These are phyloP conservation scores for Chaetothyriales sp. DNA, from an alignment of 2,329 filamentous ascomycete genomes.

Conservation along the genomic window DNA sequence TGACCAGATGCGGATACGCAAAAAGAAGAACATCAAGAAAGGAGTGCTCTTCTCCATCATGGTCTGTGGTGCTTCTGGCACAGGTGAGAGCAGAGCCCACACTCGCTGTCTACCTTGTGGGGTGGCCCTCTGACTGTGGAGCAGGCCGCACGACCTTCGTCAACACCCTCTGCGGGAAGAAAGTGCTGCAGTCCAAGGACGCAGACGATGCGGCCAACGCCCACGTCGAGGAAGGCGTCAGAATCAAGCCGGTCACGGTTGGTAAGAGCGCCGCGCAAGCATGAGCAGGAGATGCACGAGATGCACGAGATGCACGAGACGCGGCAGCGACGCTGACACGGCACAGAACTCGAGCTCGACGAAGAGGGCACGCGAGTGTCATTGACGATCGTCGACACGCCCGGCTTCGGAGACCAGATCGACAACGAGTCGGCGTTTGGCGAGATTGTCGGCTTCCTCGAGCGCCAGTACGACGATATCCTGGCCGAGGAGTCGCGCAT, in stretches of 20 bases:
- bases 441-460: slow-evolving; percentile 95
- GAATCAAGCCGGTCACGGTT: slow-evolving; percentile 97
- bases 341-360: slow-evolving; percentile 76
- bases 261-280: slow-evolving; percentile 44
- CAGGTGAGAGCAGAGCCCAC: slow-evolving; percentile 52
- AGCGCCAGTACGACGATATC: slow-evolving; percentile 99
- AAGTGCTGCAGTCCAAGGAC: slow-evolving; percentile 81
- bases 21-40: slow-evolving; percentile 99
- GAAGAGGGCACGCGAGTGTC: slow-evolving; percentile 98
- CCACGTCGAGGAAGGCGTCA: slow-evolving; percentile 89
- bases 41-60: slow-evolving; percentile 99
- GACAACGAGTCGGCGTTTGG: slow-evolving; percentile 99
- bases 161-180: slow-evolving; percentile 95
- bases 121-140: slow-evolving; percentile 2
- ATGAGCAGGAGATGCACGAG: not conserved
- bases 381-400: slow-evolving; percentile 95
- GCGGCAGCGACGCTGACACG: slow-evolving; percentile 20
- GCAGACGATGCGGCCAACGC: slow-evolving; percentile 78
- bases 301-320: not conserved
- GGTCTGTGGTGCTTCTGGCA: slow-evolving; percentile 98
- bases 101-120: not conserved
- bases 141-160: slow-evolving; percentile 94
- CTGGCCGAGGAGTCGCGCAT: slow-evolving; percentile 98
- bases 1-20: slow-evolving; percentile 78
- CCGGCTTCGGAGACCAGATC: slow-evolving; percentile 95